phyloP scores from a whole-genome alignment of 768 basidiomycete genomes.

The Tricholoma sp. region DNA sequence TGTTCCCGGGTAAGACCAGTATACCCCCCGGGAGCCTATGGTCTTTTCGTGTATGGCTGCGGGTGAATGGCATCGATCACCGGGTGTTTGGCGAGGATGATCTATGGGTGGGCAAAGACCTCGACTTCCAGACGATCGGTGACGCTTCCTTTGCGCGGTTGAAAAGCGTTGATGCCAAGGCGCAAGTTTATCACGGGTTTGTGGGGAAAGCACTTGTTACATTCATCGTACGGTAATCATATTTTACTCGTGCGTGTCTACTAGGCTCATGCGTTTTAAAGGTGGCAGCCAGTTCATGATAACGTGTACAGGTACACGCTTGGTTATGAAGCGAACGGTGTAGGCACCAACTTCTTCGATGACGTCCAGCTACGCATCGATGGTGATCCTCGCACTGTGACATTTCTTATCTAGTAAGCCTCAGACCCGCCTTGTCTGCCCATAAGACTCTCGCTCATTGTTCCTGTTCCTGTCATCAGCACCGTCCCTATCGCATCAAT shows the following conservation, averaged over 20 bases:
- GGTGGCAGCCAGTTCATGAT: constrained; percentile 44
- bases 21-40: constrained; percentile 50
- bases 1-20: constrained; percentile 55
- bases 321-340: constrained; percentile 63
- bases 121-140: constrained; percentile 53
- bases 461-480: constrained; percentile 24
- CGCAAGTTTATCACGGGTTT: constrained; percentile 48
- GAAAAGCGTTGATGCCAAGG: constrained; percentile 35
- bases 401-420: constrained; percentile 60
- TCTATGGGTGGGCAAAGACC: constrained; percentile 62
- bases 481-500: constrained; percentile 49
- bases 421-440: background rate
- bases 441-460: background rate
- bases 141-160: constrained; percentile 53
- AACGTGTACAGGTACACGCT: constrained; percentile 50
- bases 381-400: constrained; percentile 46
- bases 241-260: background rate
- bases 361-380: constrained; percentile 48
- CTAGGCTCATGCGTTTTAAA: constrained; percentile 15
- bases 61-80: constrained; percentile 53
- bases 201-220: constrained; percentile 54
- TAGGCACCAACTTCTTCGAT: constrained; percentile 49
- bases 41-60: constrained; percentile 62
- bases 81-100: constrained; percentile 61
- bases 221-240: constrained; percentile 47